Percentiles rank a stretch among this genome's conserved stretches.
Evolutionary conservation across 2,329 filamentous ascomycete genomes (phyloP).

Genomic region (Colletotrichum plurivorum): DNA sequence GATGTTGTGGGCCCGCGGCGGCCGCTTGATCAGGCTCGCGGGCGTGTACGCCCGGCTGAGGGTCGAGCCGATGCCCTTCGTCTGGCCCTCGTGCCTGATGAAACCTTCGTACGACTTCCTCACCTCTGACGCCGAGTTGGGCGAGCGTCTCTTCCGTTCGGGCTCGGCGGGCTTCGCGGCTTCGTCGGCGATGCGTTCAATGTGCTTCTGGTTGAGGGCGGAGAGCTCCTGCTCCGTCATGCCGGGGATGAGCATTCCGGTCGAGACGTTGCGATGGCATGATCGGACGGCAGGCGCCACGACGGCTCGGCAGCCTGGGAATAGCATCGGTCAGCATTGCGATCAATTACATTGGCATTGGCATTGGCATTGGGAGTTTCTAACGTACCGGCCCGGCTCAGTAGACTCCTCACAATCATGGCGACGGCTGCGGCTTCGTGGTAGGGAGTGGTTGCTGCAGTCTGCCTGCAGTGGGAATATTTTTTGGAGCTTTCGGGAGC

Average conservation of each 20-base stretch:
- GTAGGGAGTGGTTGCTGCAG: slow-evolving; percentile 61
- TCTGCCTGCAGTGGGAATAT: slow-evolving; percentile 41
- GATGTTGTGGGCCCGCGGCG: slow-evolving; percentile 83
- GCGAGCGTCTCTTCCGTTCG: too few relatives aligned
- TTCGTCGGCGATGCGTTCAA: neutral
- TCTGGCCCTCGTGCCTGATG: slow-evolving; percentile 5
- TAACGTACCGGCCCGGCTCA: slow-evolving; percentile 67
- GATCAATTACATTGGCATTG: slow-evolving; percentile 40
- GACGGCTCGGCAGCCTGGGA: slow-evolving; percentile 67
- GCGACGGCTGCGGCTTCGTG: slow-evolving; percentile 46
- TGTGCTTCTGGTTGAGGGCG: slow-evolving; percentile 31
- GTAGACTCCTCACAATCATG: slow-evolving; percentile 71
- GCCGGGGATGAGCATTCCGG: slow-evolving; percentile 39
- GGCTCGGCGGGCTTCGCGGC: neutral
- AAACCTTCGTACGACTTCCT: neutral
- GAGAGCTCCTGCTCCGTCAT: slow-evolving; percentile 16
- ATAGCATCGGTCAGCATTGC: slow-evolving; percentile 1
- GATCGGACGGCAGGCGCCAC: slow-evolving; percentile 57
- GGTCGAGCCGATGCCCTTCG: slow-evolving; percentile 58
- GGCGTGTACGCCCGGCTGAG: slow-evolving; percentile 74
- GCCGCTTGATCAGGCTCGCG: slow-evolving; percentile 72
- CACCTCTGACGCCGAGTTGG: too few relatives aligned
- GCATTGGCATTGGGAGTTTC: neutral
- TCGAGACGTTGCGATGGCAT: slow-evolving; percentile 57
- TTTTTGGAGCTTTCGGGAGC: slow-evolving; percentile 39